phyloP scores from a whole-genome alignment of 2,329 filamentous ascomycete genomes.

The Trichoderma gracile region DNA sequence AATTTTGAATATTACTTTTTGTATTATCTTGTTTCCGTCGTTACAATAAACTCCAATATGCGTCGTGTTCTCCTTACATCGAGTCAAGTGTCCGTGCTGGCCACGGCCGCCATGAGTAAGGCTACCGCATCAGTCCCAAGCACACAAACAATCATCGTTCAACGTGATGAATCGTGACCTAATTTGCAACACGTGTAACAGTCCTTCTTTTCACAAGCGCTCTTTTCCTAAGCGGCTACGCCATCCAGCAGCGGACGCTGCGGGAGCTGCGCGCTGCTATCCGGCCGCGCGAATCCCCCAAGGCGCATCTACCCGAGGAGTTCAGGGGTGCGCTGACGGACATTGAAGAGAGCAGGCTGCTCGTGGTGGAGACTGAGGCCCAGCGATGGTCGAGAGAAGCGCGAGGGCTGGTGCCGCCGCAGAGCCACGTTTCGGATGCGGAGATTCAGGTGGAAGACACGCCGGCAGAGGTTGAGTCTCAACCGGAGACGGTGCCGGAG shows the following conservation, averaged over 20 bases:
- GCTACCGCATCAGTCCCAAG: conserved; percentile 30
- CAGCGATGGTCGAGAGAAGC: conserved; percentile 35
- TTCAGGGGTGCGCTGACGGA: conserved; percentile 50
- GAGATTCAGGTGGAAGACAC: conserved; percentile 28
- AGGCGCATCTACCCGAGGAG: conserved; percentile 53
- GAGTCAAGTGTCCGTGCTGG: conserved; percentile 67
- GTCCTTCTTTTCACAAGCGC: conserved; percentile 77
- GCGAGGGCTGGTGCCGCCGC: background rate
- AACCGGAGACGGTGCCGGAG: conserved; percentile 33
- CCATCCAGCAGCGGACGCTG: conserved; percentile 83
- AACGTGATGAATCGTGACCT: background rate
- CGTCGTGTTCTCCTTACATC: conserved; percentile 62
- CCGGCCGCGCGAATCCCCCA: conserved; percentile 49
- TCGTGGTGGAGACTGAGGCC: conserved; percentile 43
- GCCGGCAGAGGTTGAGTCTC: background rate
- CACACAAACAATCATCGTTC: background rate
- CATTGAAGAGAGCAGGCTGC: conserved; percentile 49
- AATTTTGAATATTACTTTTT: background rate
- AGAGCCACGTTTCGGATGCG: conserved; percentile 37
- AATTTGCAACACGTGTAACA: conserved; percentile 34
- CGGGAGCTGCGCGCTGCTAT: conserved; percentile 74
- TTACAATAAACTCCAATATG: conserved; percentile 31
- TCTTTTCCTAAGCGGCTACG: conserved; percentile 85
- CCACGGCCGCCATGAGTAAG: conserved; percentile 64
- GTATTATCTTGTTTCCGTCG: background rate